These are phyloP conservation scores for Endotrypanum monterogeii DNA, from an alignment of 208 protist genomes.

Conservation along the genomic window DNA sequence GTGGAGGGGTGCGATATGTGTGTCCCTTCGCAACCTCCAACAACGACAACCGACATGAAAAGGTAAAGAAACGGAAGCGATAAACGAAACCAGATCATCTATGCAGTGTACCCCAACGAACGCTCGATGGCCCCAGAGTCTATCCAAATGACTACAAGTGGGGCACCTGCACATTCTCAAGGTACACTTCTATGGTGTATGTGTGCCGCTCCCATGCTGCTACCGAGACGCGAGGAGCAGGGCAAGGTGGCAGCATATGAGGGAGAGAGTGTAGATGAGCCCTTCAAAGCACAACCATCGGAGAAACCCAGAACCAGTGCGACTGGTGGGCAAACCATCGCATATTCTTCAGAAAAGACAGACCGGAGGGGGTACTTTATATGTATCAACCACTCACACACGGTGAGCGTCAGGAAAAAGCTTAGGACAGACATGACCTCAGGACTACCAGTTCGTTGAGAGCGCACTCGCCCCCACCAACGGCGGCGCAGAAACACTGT, in stretches of 20 bases:
- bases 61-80: constrained; percentile 6
- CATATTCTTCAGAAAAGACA: background rate
- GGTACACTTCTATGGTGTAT: constrained; percentile 15
- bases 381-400: background rate
- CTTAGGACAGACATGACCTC: background rate
- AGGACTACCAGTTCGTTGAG: background rate
- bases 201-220: background rate
- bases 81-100: constrained; percentile 4
- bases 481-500: too few relatives aligned
- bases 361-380: background rate
- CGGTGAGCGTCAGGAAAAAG: background rate
- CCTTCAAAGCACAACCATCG: background rate
- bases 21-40: background rate
- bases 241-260: background rate
- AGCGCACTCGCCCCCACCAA: background rate
- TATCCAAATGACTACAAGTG: background rate
- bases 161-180: background rate
- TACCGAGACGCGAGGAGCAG: background rate
- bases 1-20: background rate
- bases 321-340: background rate
- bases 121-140: background rate
- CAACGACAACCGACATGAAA: background rate
- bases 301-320: background rate
- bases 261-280: background rate
- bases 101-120: constrained; percentile 2